Base-by-base conservation (phyloP, 208 protist genomes). In the Novymonas esmeraldas region DNA sequence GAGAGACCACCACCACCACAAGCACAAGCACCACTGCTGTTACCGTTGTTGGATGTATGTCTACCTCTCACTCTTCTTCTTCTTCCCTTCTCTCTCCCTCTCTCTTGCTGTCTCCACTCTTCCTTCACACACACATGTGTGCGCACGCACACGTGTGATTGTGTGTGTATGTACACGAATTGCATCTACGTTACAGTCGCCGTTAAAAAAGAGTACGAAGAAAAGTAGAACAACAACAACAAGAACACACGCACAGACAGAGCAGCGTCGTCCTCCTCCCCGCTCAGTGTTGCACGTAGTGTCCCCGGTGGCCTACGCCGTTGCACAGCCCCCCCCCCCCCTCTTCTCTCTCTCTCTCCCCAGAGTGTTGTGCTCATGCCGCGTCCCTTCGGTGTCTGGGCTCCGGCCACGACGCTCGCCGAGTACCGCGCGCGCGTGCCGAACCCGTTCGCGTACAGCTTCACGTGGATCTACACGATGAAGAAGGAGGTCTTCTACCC, bases 321-420 rank as follows among this genome's bases (percentile, higher is more conserved):
- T n/a, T n/a, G n/a, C 36, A 41, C 36, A 6, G 11, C 10, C 2
- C 22, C 28, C 7, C 18, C 54, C 16, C 22, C 45, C 0, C 41
- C n/a, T 41, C 42, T 10, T 2, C 31, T 41, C 22, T 16, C 24
- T 58, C 24, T 57, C 36, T 66, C 14, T 36, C 28, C 31, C 38
- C 34, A 58, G 44, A 55, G 42, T n/a, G n/a, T n/a, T n/a, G n/a
- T n/a, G n/a, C n/a, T 24, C 44, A 95, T 95, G 89, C 89, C 89
- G 55, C 89, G 89, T 62, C 89, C 89, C 50, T 95, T 95, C 69
- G 89, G 89, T 82, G 79, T 83, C 31, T 95, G 89, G 89, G 84
- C 85, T 31, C 89, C 89, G 24, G 89, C 89, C 57, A 95, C 89
- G 13, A 95, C 89, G 9, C 80, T 95, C 39, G 84, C 86, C 39